Conservation (phyloP, 257 asterid species). For the Cruciata laevipes region DNA sequence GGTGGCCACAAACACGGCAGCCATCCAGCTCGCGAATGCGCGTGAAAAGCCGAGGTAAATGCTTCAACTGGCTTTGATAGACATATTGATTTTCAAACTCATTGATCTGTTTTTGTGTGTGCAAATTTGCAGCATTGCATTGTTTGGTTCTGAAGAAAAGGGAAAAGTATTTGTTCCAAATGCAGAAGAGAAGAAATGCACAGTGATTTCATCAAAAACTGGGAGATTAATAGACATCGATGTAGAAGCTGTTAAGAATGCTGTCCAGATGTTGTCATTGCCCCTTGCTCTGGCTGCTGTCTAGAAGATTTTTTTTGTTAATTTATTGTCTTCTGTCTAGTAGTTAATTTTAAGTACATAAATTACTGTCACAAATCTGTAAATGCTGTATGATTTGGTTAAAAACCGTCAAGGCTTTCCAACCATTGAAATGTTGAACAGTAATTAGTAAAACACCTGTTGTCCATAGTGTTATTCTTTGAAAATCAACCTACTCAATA, state of each 20-base stretch:
- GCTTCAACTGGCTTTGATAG: neutral
- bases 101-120: conserved; percentile 4
- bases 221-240: conserved; percentile 69
- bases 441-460: no score
- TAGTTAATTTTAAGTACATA: neutral
- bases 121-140: conserved; percentile 45
- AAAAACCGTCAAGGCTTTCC: neutral
- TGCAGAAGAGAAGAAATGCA: conserved; percentile 61
- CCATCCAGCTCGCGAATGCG: conserved; percentile 71
- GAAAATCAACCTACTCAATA: no score
- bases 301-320: conserved; percentile 7
- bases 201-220: conserved; percentile 59
- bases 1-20: conserved; percentile 73
- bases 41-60: conserved; percentile 78
- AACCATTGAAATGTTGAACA: no score
- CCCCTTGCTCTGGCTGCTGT: conserved; percentile 56
- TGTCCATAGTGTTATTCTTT: no score
- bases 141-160: conserved; percentile 66
- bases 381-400: neutral
- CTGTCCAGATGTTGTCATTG: conserved; percentile 54
- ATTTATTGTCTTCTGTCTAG: neutral
- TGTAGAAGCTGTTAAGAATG: conserved; percentile 58
- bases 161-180: conserved; percentile 55
- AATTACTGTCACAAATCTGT: neutral
- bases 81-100: neutral